Evolutionary conservation across 495 filamentous ascomycete species (phyloP), one percentile per base, ranked within the genome.

Genomic region (Clavariopsis aquatica): DNA sequence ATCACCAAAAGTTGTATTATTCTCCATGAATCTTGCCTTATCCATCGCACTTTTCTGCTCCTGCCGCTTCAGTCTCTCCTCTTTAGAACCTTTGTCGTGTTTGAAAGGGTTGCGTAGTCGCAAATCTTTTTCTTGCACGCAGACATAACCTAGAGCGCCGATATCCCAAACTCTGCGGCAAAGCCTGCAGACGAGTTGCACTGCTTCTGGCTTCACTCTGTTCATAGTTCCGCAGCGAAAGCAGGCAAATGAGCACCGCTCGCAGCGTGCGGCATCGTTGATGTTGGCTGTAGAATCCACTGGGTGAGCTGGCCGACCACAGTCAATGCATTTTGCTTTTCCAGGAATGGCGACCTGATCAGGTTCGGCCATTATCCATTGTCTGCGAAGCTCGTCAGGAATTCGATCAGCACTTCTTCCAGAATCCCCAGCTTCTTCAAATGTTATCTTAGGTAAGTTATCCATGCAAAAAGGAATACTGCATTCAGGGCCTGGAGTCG

Each of bases 341-440:
- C 66, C 69, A 0, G 57, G 36, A 13, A 62, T 38, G 5, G 55
- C 22, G 15, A 29, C 29, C 6, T 19, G 9, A 45, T 43, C 27
- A 7, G 56, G 62, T 5, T 31, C 53, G 2, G 45, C 5, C 31
- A 23, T 6, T 23, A 51, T 60, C 57, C 62, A 64, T 57, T 61
- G 64, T 26, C 54, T 59, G 52, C 68, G 57, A 3, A 77, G 56
- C 9, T 68, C 66, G 23, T 66, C 64, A 6, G 75, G 74, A 15
- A 76, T 76, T 20, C 75, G 71, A 49, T 72, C 70, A 26, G 26
- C 51, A 31, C 69, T 73, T 12, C 73, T 62, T 20, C 69, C 66
- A 8, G 72, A 72, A 49, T 77, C 74, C 17, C 61, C 74, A 23
- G 27, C 47, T 31, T 74, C 72, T 36, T 72, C 69, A 23, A 41